Conservation (phyloP, 805 yeast species). For the Allodekkera sacchari region DNA sequence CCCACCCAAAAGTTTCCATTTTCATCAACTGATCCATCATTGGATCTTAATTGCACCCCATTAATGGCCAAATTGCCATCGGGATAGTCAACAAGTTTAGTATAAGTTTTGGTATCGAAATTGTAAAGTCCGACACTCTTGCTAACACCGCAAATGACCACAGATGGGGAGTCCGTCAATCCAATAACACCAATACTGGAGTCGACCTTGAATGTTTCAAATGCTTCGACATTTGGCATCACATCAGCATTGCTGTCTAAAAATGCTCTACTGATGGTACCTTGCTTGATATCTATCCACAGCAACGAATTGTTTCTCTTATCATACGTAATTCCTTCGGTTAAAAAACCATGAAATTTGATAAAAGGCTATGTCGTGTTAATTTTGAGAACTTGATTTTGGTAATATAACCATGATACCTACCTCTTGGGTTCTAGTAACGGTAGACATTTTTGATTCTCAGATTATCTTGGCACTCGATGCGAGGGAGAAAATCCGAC, state of each 20-base stretch:
- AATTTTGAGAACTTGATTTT: no score
- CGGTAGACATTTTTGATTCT: no score
- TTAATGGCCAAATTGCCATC: constrained; percentile 23
- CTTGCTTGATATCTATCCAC: constrained; percentile 39
- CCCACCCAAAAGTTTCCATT: constrained; percentile 77
- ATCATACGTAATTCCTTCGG: constrained; percentile 64
- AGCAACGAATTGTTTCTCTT: constrained; percentile 42
- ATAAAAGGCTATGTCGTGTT: constrained; percentile 16
- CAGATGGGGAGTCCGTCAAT: constrained; percentile 47
- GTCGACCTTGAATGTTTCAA: constrained; percentile 27
- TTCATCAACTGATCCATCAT: constrained; percentile 78
- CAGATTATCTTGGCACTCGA: no score
- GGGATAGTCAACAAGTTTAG: constrained; percentile 31
- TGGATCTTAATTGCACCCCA: constrained; percentile 44
- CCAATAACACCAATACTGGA: constrained; percentile 66
- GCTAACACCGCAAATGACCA: constrained; percentile 53
- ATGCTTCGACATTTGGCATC: constrained; percentile 11
- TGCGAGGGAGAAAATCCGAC: no score
- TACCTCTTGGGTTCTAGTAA: no score
- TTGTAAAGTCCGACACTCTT: constrained; percentile 54
- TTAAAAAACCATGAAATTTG: constrained; percentile 34
- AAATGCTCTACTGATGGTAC: constrained; percentile 30
- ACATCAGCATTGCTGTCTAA: constrained; percentile 7
- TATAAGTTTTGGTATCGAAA: constrained; percentile 31
- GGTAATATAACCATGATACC: no score